Conservation (phyloP, 225 moss, liverwort and hornwort genomes). For the Takakia lepidozioides region DNA sequence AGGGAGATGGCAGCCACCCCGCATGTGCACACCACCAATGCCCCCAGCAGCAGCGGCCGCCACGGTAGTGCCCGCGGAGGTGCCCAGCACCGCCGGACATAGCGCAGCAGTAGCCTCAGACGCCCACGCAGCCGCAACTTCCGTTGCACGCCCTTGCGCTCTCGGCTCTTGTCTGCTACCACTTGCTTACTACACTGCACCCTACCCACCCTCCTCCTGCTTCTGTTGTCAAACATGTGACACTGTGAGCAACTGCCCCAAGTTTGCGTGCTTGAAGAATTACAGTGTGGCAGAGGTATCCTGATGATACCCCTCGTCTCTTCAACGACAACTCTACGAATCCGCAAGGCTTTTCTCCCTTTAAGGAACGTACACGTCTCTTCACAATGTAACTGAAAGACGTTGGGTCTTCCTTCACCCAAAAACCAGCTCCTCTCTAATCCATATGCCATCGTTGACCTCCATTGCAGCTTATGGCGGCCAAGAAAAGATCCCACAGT, state of each 20-base stretch:
- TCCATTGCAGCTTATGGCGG: too few relatives aligned
- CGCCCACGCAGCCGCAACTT: conserved; percentile 45
- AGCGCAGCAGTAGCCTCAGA: conserved; percentile 37
- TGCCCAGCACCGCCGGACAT: conserved; percentile 30
- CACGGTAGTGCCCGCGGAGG: conserved; percentile 37
- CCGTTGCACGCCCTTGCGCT: conserved; percentile 23
- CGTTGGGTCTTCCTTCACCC: too few relatives aligned
- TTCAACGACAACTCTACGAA: conserved; percentile 12
- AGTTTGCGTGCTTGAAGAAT: conserved; percentile 5
- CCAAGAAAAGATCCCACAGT: too few relatives aligned
- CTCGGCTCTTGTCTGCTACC: conserved; percentile 27
- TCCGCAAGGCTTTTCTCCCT: conserved; percentile 31
- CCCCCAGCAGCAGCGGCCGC: conserved; percentile 40
- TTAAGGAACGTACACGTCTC: conserved; percentile 21
- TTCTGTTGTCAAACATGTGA: not conserved
- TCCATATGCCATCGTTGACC: too few relatives aligned
- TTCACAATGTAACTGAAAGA: conserved; percentile 7
- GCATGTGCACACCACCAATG: conserved; percentile 37
- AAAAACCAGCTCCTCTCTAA: too few relatives aligned
- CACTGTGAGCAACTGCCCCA: conserved; percentile 8
- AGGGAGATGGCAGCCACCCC: conserved; percentile 29
- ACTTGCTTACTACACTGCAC: conserved; percentile 26
- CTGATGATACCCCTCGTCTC: conserved; percentile 2
- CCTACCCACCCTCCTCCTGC: conserved; percentile 7
- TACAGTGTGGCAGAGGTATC: conserved; percentile 10